Conservation (phyloP, 306 rosid genomes). For the Erythrophleum fordii region DNA sequence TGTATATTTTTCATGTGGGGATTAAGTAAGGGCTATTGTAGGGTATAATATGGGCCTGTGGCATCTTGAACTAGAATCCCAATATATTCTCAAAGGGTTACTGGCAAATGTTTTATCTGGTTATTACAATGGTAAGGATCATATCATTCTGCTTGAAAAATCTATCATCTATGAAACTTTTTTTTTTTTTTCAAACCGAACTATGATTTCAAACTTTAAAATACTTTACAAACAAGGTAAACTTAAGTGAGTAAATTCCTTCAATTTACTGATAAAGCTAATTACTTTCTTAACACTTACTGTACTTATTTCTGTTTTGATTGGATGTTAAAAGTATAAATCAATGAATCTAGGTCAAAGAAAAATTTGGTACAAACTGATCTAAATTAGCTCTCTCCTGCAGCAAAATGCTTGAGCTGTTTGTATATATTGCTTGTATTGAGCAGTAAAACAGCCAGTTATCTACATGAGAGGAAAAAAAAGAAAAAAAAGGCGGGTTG, state of each 20-base stretch:
- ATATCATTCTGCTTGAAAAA: not conserved
- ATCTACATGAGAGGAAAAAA: not conserved
- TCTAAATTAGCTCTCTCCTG: not conserved
- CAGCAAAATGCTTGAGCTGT: slow-evolving; percentile 14
- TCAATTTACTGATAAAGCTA: not conserved
- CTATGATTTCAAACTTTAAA: not conserved
- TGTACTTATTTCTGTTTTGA: not conserved
- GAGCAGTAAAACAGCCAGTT: not conserved
- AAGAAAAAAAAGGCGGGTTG: not conserved
- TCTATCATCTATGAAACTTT: not conserved
- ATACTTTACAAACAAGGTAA: slow-evolving; percentile 6
- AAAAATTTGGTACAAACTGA: not conserved
- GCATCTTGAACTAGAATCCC: slow-evolving; percentile 5
- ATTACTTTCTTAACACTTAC: not conserved
- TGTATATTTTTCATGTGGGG: not conserved
- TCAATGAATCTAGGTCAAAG: not conserved
- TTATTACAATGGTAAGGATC: not conserved
- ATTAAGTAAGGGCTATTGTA: not conserved
- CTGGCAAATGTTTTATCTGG: not conserved
- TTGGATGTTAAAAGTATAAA: not conserved
- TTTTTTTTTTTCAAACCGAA: too few relatives aligned
- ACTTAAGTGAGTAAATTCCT: not conserved
- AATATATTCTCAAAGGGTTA: slow-evolving; percentile 8
- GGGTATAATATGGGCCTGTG: not conserved
- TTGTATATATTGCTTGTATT: not conserved